A percentile compares a stretch with the other conserved stretches of the same genome.
These are phyloP conservation scores for Boletellus ananas DNA, from an alignment of 768 basidiomycete species.

Conservation along the genomic window DNA sequence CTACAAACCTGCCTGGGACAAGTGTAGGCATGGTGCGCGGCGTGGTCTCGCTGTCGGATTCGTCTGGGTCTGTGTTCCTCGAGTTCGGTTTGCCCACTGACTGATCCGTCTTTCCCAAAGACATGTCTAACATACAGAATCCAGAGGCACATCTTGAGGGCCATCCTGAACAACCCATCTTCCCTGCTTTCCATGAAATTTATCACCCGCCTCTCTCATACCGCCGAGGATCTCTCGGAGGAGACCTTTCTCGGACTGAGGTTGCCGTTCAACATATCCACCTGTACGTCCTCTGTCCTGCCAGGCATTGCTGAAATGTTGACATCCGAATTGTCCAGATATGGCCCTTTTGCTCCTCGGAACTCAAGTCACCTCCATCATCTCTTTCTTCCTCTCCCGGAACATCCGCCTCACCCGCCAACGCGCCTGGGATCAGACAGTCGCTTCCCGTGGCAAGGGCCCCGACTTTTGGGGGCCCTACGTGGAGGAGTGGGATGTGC, in stretches of 20 bases:
- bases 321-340: conserved; percentile 44
- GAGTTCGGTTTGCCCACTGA: background rate
- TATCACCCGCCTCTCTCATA: conserved; percentile 25
- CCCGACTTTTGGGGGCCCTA: conserved; percentile 82
- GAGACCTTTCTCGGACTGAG: conserved; percentile 63
- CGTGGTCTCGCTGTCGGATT: conserved; percentile 68
- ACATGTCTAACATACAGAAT: conserved; percentile 64
- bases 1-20: conserved; percentile 76
- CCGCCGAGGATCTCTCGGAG: conserved; percentile 29
- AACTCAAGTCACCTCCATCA: conserved; percentile 67
- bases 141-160: conserved; percentile 62
- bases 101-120: conserved; percentile 33
- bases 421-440: conserved; percentile 78
- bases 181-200: conserved; percentile 26
- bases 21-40: conserved; percentile 72
- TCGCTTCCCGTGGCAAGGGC: conserved; percentile 78
- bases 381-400: conserved; percentile 77
- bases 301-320: too few species aligned
- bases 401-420: conserved; percentile 80
- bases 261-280: conserved; percentile 65
- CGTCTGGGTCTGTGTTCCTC: conserved; percentile 53
- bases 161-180: conserved; percentile 22
- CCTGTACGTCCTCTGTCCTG: conserved; percentile 44
- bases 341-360: conserved; percentile 72
- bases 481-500: conserved; percentile 74